A percentile compares a stretch with the other conserved stretches of the same genome.
These are phyloP conservation scores for Raphanus sativus DNA, from an alignment of 345 rosid species.

Conservation along the genomic window DNA sequence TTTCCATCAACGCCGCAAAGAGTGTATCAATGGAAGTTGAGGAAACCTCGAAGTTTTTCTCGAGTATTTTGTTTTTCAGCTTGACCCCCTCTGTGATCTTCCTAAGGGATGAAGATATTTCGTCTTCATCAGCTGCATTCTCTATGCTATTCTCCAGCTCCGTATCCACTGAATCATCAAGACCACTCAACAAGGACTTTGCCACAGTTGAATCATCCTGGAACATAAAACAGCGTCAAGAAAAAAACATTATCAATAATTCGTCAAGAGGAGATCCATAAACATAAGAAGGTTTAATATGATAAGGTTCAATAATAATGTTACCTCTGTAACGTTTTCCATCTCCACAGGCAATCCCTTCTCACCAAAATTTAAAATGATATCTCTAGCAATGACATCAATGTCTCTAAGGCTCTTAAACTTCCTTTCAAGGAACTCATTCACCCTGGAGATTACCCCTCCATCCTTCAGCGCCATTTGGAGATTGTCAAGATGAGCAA, in stretches of 20 bases:
- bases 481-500: constrained; percentile 51
- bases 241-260: constrained; percentile 1
- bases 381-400: constrained; percentile 53
- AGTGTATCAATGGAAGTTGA: constrained; percentile 52
- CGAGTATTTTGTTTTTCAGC: constrained; percentile 49
- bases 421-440: constrained; percentile 54
- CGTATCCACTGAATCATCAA: constrained; percentile 35
- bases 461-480: constrained; percentile 58
- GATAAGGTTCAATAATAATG: background rate
- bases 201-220: constrained; percentile 51
- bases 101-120: constrained; percentile 51
- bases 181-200: constrained; percentile 41
- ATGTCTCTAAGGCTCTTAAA: constrained; percentile 57
- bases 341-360: constrained; percentile 38
- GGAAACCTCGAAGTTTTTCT: constrained; percentile 51
- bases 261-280: background rate
- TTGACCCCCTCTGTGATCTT: constrained; percentile 54
- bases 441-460: constrained; percentile 47
- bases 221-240: constrained; percentile 1
- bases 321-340: constrained; percentile 53
- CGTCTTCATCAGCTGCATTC: constrained; percentile 41
- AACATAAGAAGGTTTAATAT: constrained; percentile 1
- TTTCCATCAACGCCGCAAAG: constrained; percentile 46
- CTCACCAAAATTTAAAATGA: constrained; percentile 36
- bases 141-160: constrained; percentile 42